Base-by-base conservation (phyloP, 805 yeast species). In the Candida morakotiae region DNA sequence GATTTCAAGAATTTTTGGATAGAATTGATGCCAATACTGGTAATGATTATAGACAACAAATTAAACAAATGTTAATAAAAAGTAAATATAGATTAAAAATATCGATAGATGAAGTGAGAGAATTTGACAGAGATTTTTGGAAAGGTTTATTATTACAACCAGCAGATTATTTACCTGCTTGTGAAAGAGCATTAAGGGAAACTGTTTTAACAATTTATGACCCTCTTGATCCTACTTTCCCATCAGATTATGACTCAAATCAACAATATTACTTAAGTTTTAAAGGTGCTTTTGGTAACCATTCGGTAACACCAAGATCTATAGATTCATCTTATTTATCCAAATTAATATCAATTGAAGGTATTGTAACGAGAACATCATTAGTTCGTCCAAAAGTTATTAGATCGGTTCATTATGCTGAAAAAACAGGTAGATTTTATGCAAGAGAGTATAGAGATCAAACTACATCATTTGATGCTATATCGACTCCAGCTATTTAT, bases 301-400 rank as follows among this genome's bases (percentile, higher is more conserved):
- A 88, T 55, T 75, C 83, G 31, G 80, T 91, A 20, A 82, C 88
- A 17, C 97, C 98, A 15, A 75, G 98, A 52, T 79, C 96, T 3
- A 79, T 93, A 40, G 77, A 81, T 41, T 82, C 98, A 2, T 62
- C 73, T 10, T 82, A 77, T 46, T 67, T 93, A 35, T 87, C 95
- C 39, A 81, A 82, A 53, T 67, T 91, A 75, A 78, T 93, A 30
- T 81, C 95, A 1, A 71, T 93, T 17, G 97, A 93, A 62, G 98
- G 98, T 39, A 93, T 93, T 49, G 96, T 93, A 13, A 91, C 98
- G 1, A 73, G 93, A 45, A 89, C 95, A 21, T 88, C 97, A 1
- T 69, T 93, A 40, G 95, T 93, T 28, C 75, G 98, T 44, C 98
- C 98, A 25, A 91, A 91, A 58, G 76, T 91, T 38, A 73, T 88